Conservation (phyloP, 345 rosid species). For the Chamaenerion angustifolium region DNA sequence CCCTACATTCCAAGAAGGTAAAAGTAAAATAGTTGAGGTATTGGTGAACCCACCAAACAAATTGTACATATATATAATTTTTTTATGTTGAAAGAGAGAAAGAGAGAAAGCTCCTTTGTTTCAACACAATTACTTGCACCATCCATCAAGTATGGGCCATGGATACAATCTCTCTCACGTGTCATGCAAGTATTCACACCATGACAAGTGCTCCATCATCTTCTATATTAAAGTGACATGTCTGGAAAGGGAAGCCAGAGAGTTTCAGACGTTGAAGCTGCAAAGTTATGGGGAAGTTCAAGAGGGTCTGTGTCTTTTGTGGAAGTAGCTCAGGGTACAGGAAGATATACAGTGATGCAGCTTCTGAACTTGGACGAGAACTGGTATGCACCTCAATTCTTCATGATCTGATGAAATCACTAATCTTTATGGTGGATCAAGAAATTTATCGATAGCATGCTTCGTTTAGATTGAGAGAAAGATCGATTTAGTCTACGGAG, state of each 20-base stretch:
- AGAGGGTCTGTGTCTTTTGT: constrained; percentile 28
- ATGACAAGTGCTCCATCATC: too few relatives aligned
- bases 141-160: constrained; percentile 5
- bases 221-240: too few relatives aligned
- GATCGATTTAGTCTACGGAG: constrained; percentile 85
- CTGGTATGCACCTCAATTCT: constrained; percentile 31
- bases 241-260: background rate
- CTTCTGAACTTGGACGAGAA: constrained; percentile 64
- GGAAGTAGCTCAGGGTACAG: constrained; percentile 72
- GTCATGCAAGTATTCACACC: constrained; percentile 6
- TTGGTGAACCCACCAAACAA: constrained; percentile 16
- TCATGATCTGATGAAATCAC: background rate
- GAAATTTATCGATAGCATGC: background rate
- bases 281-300: constrained; percentile 31
- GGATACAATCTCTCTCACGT: constrained; percentile 9
- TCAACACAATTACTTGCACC: constrained; percentile 3
- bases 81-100: background rate
- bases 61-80: constrained; percentile 1
- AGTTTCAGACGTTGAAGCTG: constrained; percentile 1
- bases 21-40: constrained; percentile 3
- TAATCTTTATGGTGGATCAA: background rate
- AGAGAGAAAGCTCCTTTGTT: constrained; percentile 8
- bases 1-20: constrained; percentile 9
- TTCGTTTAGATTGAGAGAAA: constrained; percentile 42
- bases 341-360: constrained; percentile 68